phyloP scores from a whole-genome alignment of 345 rosid genomes.

The Arabis hirsuta region DNA sequence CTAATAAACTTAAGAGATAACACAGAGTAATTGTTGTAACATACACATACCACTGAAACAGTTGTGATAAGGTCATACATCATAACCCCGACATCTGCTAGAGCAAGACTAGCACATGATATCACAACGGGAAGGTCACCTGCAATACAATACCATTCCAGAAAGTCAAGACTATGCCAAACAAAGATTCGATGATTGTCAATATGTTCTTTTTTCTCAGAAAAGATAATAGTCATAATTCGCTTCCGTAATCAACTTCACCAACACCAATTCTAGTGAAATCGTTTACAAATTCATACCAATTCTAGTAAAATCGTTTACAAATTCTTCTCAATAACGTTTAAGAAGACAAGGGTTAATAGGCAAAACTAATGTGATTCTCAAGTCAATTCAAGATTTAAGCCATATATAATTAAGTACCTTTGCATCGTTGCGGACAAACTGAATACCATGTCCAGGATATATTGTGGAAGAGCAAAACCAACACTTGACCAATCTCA shows the following conservation, averaged over 20 bases:
- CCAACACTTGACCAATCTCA: constrained; percentile 96
- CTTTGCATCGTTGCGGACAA: constrained; percentile 87
- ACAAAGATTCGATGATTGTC: not conserved
- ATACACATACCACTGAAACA: constrained; percentile 74
- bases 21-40: constrained; percentile 2
- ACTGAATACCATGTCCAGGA: constrained; percentile 90
- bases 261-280: not conserved
- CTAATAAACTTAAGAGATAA: not conserved
- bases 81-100: constrained; percentile 97
- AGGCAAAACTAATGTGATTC: not conserved
- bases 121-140: constrained; percentile 92
- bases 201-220: not conserved
- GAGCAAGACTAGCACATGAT: constrained; percentile 96
- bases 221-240: not conserved
- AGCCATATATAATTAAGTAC: constrained; percentile 40
- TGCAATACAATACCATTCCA: constrained; percentile 40
- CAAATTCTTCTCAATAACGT: not conserved
- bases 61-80: constrained; percentile 93
- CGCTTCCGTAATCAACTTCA: constrained; percentile 5
- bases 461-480: constrained; percentile 90
- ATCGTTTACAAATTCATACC: not conserved
- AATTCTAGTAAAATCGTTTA: not conserved
- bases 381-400: not conserved
- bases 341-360: constrained; percentile 6
- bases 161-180: constrained; percentile 13